Conservation (phyloP, 805 yeast genomes). For the Wickerhamiella kazuoi region DNA sequence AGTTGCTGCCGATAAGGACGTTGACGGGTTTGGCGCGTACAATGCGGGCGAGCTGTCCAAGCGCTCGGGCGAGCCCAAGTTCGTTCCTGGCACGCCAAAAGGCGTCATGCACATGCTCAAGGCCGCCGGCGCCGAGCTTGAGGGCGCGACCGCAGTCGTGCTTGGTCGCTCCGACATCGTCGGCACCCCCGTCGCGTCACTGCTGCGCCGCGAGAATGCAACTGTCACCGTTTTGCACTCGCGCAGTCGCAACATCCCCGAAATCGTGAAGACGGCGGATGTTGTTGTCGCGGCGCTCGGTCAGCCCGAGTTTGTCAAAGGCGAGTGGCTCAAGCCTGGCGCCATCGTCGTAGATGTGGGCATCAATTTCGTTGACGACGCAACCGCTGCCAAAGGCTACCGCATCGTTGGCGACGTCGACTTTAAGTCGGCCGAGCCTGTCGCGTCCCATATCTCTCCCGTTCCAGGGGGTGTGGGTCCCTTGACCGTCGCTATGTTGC, state of each 20-base stretch:
- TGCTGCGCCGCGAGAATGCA: constrained; percentile 56
- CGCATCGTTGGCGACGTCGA: constrained; percentile 93
- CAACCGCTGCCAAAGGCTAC: constrained; percentile 55
- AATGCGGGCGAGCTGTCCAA: constrained; percentile 85
- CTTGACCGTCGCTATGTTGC: constrained; percentile 94
- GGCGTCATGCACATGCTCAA: constrained; percentile 73
- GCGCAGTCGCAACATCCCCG: constrained; percentile 42
- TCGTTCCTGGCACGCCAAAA: constrained; percentile 89
- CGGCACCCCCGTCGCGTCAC: constrained; percentile 79
- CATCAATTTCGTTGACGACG: constrained; percentile 71
- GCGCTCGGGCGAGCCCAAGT: constrained; percentile 65
- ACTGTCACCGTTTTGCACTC: constrained; percentile 85
- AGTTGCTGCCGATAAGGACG: constrained; percentile 73
- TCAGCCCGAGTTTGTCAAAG: constrained; percentile 63
- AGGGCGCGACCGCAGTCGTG: constrained; percentile 80
- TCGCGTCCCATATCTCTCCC: constrained; percentile 68
- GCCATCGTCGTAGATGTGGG: constrained; percentile 89
- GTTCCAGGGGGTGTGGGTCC: constrained; percentile 99
- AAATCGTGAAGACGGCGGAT: constrained; percentile 52
- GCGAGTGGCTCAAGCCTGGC: constrained; percentile 73
- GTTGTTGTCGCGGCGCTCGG: constrained; percentile 89
- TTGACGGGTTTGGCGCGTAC: constrained; percentile 81
- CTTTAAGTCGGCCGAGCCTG: constrained; percentile 42
- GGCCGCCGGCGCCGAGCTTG: constrained; percentile 43
- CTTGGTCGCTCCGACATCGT: constrained; percentile 92